Evolutionary conservation across 108 stramenopile genomes (phyloP), one percentile per base, ranked within the genome.

Genomic region (Seminavis robusta): DNA sequence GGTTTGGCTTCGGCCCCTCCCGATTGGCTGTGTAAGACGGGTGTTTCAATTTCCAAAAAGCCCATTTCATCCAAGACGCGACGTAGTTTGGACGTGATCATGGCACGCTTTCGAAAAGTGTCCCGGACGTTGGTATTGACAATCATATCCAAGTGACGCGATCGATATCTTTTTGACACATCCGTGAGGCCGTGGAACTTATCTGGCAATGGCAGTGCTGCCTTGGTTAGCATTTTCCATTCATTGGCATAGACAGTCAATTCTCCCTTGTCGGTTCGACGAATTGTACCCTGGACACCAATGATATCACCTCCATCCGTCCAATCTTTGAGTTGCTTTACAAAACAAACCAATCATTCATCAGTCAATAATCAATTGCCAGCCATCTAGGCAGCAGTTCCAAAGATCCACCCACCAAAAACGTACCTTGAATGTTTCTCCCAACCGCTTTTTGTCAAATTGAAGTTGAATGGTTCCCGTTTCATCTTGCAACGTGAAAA

Each of bases 11-110:
- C 94, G 15, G 99, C 99, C 11, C 99, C 99, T 29, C 99, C 99
- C 51, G 95, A 83, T 49, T 88, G 76, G 7, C 84, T 52, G 53
- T 96, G 92, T 67, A 99, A 60, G 2, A 95, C 92, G 0, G 99
- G 99, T 32, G 99, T 99, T 74, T 99, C 99, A 52, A 99, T 95
- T 78, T 99, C 99, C 63, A 98, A 71, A 78, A 96, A 99, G 13
- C 95, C 95, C 39, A 50, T 71, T 21, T 76, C 83, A 59, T 98
- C 93, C 30, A 98, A 74, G n/a, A 80, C 57, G 13, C 92, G 74
- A 24, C 99, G 83, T 30, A 98, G 57, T 52, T 71, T 67, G n/a
- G 92, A 84, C 1, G 94, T 90, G 17, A 98, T 94, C 59, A 52
- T 58, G 20, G 97, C 94, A 28, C 99, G 76, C 59, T 88, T 80